Evolutionary conservation across 1,284 basidiomycete genomes (phyloP).

Genomic region (Vanrija sp.): DNA sequence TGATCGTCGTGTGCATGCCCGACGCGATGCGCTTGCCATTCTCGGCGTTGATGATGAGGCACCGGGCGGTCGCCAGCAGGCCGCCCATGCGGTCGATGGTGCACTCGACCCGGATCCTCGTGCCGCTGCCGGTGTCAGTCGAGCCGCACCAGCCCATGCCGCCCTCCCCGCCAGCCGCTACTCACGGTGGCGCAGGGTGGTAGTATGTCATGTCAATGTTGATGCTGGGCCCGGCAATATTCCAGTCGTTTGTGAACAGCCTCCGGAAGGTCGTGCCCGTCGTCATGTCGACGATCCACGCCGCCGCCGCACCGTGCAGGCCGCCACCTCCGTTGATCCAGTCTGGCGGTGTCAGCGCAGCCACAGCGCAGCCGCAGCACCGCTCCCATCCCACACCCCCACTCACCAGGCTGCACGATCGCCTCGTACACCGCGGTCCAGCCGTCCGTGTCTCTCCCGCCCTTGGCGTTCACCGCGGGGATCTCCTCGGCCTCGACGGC

Average conservation of each 20-base stretch:
- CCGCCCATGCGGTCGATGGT: conserved; percentile 9
- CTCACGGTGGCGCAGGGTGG: conserved; percentile 16
- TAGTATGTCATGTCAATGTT: conserved; percentile 32
- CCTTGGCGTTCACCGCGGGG: conserved; percentile 4
- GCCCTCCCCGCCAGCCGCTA: neutral
- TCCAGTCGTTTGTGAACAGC: conserved; percentile 17
- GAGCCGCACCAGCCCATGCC: neutral
- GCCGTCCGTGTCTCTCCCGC: conserved; percentile 8
- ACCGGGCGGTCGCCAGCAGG: neutral
- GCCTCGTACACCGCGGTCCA: conserved; percentile 9
- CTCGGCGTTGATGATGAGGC: conserved; percentile 1
- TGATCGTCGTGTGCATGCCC: conserved; percentile 7
- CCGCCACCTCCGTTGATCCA: conserved; percentile 30
- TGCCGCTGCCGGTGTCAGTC: neutral
- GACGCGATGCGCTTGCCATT: conserved; percentile 4
- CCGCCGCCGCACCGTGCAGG: conserved; percentile 34
- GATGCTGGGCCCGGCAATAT: conserved; percentile 33
- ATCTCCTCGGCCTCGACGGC: conserved; percentile 6
- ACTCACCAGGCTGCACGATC: conserved; percentile 5
- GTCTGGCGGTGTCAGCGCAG: conserved; percentile 16
- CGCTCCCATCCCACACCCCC: neutral
- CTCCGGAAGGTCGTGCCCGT: conserved; percentile 3
- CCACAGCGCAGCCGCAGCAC: neutral
- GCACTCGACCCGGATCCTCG: neutral
- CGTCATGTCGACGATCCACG: conserved; percentile 37